phyloP scores from a whole-genome alignment of 805 yeast genomes.

The Ogataea ramenticola region DNA sequence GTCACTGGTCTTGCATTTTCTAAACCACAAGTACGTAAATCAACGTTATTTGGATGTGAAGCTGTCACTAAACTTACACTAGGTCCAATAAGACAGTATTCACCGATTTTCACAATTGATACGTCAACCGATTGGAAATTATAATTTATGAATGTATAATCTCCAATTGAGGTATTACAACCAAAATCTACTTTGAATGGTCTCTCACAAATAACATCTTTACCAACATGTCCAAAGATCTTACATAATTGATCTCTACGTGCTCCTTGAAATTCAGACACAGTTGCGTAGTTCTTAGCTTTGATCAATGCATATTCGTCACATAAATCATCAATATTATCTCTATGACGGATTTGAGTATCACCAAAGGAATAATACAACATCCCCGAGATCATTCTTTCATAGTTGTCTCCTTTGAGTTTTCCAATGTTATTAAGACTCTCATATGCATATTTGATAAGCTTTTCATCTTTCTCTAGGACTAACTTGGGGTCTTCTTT shows the following conservation, averaged over 20 bases:
- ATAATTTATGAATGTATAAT: constrained; percentile 54
- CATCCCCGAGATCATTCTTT: constrained; percentile 47
- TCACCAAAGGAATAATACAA: constrained; percentile 28
- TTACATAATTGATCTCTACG: constrained; percentile 28
- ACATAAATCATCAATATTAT: constrained; percentile 27
- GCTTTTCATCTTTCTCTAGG: constrained; percentile 4
- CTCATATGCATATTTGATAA: constrained; percentile 14
- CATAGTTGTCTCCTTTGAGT: constrained; percentile 33
- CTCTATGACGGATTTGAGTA: constrained; percentile 23
- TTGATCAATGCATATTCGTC: constrained; percentile 28
- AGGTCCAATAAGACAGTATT: constrained; percentile 56
- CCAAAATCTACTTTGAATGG: constrained; percentile 66
- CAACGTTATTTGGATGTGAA: constrained; percentile 53
- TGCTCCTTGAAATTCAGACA: constrained; percentile 26
- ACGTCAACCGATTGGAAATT: constrained; percentile 51
- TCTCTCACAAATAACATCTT: constrained; percentile 39
- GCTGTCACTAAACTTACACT: constrained; percentile 54
- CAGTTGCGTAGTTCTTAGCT: constrained; percentile 6
- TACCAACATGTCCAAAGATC: constrained; percentile 43
- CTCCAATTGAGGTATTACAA: constrained; percentile 49
- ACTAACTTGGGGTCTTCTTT: neutral
- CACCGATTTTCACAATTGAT: constrained; percentile 53
- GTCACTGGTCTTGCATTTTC: constrained; percentile 53
- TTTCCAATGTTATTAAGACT: constrained; percentile 7
- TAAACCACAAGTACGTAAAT: constrained; percentile 31